Percentiles rank a stretch among this genome's conserved stretches.
These are phyloP conservation scores for Scytalidium sp. DNA, from an alignment of 2,329 filamentous ascomycete species.

Conservation along the genomic window DNA sequence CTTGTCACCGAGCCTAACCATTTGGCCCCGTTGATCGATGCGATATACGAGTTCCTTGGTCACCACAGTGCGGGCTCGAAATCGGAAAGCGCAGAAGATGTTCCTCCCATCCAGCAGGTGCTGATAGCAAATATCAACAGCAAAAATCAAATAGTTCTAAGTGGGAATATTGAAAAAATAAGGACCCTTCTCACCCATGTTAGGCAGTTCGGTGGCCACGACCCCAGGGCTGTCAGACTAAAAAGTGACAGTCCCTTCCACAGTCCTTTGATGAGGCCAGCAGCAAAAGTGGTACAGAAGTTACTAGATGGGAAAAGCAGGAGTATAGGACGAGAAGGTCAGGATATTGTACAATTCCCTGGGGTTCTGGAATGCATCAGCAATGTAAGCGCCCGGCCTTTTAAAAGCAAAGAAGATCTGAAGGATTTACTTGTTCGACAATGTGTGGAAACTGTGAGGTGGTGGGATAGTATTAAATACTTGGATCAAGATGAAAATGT, in stretches of 20 bases:
- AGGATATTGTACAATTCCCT: slow-evolving; percentile 73
- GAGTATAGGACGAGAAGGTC: slow-evolving; percentile 47
- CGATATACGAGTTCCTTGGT: slow-evolving; percentile 77
- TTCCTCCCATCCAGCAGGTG: slow-evolving; percentile 80
- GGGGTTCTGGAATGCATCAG: slow-evolving; percentile 75
- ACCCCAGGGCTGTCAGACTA: slow-evolving; percentile 81
- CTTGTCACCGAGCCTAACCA: slow-evolving; percentile 83
- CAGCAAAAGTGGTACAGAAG: slow-evolving; percentile 68
- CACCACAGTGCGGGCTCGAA: slow-evolving; percentile 63
- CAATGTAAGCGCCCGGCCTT: slow-evolving; percentile 81
- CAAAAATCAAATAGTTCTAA: slow-evolving; percentile 94
- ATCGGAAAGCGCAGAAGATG: slow-evolving; percentile 63
- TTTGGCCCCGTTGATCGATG: slow-evolving; percentile 64
- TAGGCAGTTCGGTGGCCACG: slow-evolving; percentile 85
- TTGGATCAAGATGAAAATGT: slow-evolving; percentile 81
- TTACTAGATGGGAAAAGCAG: slow-evolving; percentile 60
- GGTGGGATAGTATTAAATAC: slow-evolving; percentile 93
- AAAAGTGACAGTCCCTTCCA: slow-evolving; percentile 91
- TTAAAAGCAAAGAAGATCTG: slow-evolving; percentile 68
- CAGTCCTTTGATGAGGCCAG: slow-evolving; percentile 86
- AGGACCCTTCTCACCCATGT: slow-evolving; percentile 79
- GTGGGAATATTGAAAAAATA: slow-evolving; percentile 81
- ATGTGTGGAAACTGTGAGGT: slow-evolving; percentile 87
- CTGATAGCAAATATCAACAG: slow-evolving; percentile 92
- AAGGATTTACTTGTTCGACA: slow-evolving; percentile 77